Conservation (phyloP, 2,329 filamentous ascomycete genomes). For the Fusarium albosuccineum region DNA sequence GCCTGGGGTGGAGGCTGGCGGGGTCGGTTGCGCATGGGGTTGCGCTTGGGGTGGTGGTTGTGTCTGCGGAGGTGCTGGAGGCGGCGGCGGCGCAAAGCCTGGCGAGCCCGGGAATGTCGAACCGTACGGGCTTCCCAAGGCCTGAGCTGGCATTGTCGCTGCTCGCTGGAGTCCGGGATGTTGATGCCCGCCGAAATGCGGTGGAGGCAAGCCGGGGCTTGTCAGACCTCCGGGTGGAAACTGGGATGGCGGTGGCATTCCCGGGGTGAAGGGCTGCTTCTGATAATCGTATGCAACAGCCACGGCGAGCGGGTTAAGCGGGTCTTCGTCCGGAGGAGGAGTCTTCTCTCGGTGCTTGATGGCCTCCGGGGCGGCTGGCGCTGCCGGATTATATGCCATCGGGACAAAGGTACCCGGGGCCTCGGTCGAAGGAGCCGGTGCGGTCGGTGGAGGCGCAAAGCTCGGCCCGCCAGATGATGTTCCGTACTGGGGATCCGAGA, state of each 20-base stretch:
- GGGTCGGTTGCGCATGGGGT: constrained; percentile 48
- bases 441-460: constrained; percentile 42
- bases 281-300: constrained; percentile 70
- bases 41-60: constrained; percentile 47
- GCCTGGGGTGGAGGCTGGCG: constrained; percentile 52
- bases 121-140: constrained; percentile 60
- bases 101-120: constrained; percentile 61
- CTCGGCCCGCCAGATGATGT: constrained; percentile 34
- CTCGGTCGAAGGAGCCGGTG: constrained; percentile 37
- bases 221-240: constrained; percentile 59
- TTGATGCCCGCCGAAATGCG: constrained; percentile 56
- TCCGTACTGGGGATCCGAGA: constrained; percentile 68
- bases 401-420: constrained; percentile 64
- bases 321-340: constrained; percentile 77
- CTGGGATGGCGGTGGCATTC: constrained; percentile 62
- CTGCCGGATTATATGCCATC: constrained; percentile 84
- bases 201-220: constrained; percentile 57
- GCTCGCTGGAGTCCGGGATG: constrained; percentile 64
- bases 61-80: constrained; percentile 50
- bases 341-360: constrained; percentile 83
- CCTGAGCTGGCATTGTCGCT: constrained; percentile 63
- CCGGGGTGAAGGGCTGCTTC: constrained; percentile 65
- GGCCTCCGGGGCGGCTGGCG: constrained; percentile 79
- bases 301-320: constrained; percentile 68
- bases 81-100: constrained; percentile 55